phyloP scores from a whole-genome alignment of 140 eudicot genomes.

The Flaveria floridana region DNA sequence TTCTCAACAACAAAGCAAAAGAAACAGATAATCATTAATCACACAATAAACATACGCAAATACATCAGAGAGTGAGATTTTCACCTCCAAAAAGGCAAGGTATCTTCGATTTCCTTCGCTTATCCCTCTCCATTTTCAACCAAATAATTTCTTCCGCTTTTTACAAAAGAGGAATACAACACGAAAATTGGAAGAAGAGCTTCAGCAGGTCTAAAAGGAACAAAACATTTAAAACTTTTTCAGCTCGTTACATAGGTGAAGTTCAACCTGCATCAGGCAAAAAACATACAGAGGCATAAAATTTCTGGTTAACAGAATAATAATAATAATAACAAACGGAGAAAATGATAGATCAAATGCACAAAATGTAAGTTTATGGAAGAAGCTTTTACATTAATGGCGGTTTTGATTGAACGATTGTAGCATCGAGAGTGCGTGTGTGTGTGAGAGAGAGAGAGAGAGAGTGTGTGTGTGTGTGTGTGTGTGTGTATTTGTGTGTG shows the following conservation, averaged over 20 bases:
- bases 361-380: slow-evolving; percentile 22
- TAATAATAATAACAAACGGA: too few relatives aligned
- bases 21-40: not conserved
- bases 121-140: slow-evolving; percentile 39
- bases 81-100: slow-evolving; percentile 42
- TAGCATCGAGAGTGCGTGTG: slow-evolving; percentile 18
- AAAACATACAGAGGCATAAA: slow-evolving; percentile 9
- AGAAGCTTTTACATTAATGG: slow-evolving; percentile 30
- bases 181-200: slow-evolving; percentile 1
- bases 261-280: slow-evolving; percentile 20
- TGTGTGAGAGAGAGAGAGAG: not conserved
- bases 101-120: slow-evolving; percentile 38
- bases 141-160: not conserved
- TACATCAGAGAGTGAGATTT: slow-evolving; percentile 10
- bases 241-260: slow-evolving; percentile 14
- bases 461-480: slow-evolving; percentile 16
- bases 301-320: slow-evolving; percentile 13
- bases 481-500: slow-evolving; percentile 13
- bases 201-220: slow-evolving; percentile 19
- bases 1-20: slow-evolving; percentile 24
- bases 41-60: not conserved
- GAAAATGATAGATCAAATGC: slow-evolving; percentile 2
- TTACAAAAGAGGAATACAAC: not conserved
- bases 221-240: not conserved
- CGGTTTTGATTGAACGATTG: slow-evolving; percentile 28